These are phyloP conservation scores for Willaertia magna DNA, from an alignment of 208 protist genomes.

Conservation along the genomic window DNA sequence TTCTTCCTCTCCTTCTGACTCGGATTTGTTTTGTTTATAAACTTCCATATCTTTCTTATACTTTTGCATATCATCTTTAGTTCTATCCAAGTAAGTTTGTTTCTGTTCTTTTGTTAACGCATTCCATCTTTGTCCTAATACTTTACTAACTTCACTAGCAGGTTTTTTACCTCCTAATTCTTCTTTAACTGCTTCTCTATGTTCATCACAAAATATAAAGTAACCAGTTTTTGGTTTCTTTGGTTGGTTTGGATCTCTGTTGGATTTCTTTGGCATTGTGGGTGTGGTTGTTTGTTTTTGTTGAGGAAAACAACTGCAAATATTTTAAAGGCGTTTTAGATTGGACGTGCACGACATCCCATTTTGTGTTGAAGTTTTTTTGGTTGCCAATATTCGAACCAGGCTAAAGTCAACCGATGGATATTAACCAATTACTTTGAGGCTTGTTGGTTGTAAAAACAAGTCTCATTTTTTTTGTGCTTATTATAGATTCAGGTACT, in stretches of 20 bases:
- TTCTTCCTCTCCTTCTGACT: neutral
- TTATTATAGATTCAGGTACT: too few species aligned
- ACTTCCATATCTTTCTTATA: neutral
- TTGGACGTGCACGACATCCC: too few species aligned
- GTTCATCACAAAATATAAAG: neutral
- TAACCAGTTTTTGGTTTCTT: slow-evolving; percentile 7
- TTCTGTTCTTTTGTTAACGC: neutral
- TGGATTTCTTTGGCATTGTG: neutral
- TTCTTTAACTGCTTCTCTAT: neutral
- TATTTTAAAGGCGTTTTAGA: too few species aligned
- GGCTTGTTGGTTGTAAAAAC: too few species aligned
- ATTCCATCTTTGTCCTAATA: neutral
- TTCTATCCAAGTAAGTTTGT: neutral
- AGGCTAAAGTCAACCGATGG: too few species aligned
- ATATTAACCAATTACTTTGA: too few species aligned
- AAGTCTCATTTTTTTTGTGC: too few species aligned
- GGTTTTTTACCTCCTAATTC: neutral
- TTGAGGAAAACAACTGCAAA: too few species aligned
- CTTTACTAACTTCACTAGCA: neutral
- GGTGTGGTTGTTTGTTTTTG: too few species aligned
- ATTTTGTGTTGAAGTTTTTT: too few species aligned
- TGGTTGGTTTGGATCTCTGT: neutral
- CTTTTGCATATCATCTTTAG: neutral
- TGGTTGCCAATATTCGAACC: too few species aligned
- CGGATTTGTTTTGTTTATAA: neutral